Conservation (phyloP, 2,329 filamentous ascomycete species). For the Ustulina deusta region DNA sequence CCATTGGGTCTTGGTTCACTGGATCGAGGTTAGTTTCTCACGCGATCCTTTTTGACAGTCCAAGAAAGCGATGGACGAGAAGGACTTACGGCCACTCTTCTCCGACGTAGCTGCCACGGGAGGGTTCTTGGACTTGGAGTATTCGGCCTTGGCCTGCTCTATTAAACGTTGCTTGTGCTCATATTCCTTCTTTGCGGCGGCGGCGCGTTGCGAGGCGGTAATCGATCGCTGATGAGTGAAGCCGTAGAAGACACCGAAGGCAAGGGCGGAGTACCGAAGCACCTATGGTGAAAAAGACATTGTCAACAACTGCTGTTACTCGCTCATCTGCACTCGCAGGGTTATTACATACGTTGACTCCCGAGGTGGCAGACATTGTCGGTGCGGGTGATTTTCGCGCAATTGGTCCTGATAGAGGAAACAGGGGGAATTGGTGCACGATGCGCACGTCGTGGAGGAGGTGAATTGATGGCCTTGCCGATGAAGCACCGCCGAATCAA, state of each 20-base stretch:
- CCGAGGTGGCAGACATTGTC: conserved; percentile 72
- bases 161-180: conserved; percentile 93
- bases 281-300: conserved; percentile 70
- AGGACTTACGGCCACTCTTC: conserved; percentile 53
- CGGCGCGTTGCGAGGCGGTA: conserved; percentile 75
- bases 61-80: conserved; percentile 30
- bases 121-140: conserved; percentile 77
- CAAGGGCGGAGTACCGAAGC: conserved; percentile 95
- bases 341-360: conserved; percentile 72
- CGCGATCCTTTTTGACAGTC: neutral
- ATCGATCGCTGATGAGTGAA: conserved; percentile 92
- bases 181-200: conserved; percentile 83
- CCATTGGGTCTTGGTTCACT: conserved; percentile 81
- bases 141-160: conserved; percentile 91
- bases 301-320: conserved; percentile 19
- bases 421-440: conserved; percentile 31
- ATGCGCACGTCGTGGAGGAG: conserved; percentile 13
- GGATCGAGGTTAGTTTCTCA: conserved; percentile 38
- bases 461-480: conserved; percentile 54
- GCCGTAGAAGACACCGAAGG: conserved; percentile 92
- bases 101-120: conserved; percentile 46
- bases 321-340: conserved; percentile 3
- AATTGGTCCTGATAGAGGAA: conserved; percentile 47
- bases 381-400: conserved; percentile 55
- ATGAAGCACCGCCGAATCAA: conserved; percentile 51